Percentiles rank a stretch among this genome's conserved stretches.
These are phyloP conservation scores for Arthrinium puccinioides DNA, from an alignment of 2,329 filamentous ascomycete species.

Conservation along the genomic window DNA sequence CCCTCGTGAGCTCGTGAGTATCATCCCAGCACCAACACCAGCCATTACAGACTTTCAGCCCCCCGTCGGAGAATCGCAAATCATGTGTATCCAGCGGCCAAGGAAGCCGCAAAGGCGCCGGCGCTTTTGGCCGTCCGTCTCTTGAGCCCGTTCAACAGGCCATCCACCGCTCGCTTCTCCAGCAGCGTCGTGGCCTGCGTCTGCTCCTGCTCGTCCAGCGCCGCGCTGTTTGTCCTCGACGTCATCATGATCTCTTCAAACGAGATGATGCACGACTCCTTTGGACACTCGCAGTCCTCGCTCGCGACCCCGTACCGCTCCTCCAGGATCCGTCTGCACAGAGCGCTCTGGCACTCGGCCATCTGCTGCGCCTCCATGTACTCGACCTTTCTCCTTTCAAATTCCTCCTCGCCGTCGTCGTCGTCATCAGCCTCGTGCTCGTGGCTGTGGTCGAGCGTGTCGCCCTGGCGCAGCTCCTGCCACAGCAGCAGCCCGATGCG, in stretches of 20 bases:
- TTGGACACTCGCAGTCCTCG: no score
- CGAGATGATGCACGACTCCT: no score
- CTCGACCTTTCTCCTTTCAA: constrained; percentile 1
- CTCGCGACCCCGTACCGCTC: no score
- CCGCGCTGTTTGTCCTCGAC: background rate
- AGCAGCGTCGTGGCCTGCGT: background rate
- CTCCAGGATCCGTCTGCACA: background rate
- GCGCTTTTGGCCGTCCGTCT: constrained; percentile 1
- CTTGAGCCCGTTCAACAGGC: constrained; percentile 3
- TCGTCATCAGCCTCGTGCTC: background rate
- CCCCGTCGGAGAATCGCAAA: no score
- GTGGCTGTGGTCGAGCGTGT: constrained; percentile 10
- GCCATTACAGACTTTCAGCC: no score
- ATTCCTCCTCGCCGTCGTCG: background rate
- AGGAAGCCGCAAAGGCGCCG: constrained; percentile 5
- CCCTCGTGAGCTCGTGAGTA: no score
- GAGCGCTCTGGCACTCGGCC: background rate
- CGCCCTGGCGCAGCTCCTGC: constrained; percentile 11
- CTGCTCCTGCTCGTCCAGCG: background rate
- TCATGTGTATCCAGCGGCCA: constrained; percentile 7
- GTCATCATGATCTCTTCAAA: background rate
- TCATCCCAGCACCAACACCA: no score
- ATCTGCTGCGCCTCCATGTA: background rate
- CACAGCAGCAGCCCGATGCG: constrained; percentile 11
- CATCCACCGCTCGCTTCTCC: constrained; percentile 1